A percentile compares a stretch with the other conserved stretches of the same genome.
Conservation (phyloP, 495 filamentous ascomycete genomes). For the Physcia stellaris region DNA sequence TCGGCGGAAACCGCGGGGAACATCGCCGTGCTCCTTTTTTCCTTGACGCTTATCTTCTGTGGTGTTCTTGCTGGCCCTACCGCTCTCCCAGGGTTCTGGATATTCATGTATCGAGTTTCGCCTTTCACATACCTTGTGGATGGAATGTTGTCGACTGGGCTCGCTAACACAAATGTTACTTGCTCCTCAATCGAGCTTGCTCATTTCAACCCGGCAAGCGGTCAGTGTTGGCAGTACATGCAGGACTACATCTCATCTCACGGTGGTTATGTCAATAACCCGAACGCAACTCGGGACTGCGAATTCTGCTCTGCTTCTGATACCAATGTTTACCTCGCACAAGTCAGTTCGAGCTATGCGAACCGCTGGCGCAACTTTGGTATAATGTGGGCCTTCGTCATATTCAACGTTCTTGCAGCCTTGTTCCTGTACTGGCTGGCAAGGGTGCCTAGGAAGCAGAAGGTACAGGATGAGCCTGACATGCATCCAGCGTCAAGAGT, state of each 20-base stretch:
- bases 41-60: slow-evolving; percentile 55
- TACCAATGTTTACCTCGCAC: slow-evolving; percentile 49
- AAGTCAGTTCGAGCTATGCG: slow-evolving; percentile 33
- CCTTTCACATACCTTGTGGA: slow-evolving; percentile 59
- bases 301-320: slow-evolving; percentile 49
- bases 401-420: slow-evolving; percentile 66
- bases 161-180: slow-evolving; percentile 38
- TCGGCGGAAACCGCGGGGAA: slow-evolving; percentile 52
- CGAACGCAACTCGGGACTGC: slow-evolving; percentile 42
- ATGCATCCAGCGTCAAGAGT: background rate
- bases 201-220: slow-evolving; percentile 49
- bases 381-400: slow-evolving; percentile 53
- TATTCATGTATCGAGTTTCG: slow-evolving; percentile 63
- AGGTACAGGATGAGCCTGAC: background rate
- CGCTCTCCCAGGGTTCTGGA: slow-evolving; percentile 55
- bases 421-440: slow-evolving; percentile 67
- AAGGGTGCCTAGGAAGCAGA: slow-evolving; percentile 44
- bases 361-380: slow-evolving; percentile 63
- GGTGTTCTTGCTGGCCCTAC: slow-evolving; percentile 53
- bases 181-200: slow-evolving; percentile 49
- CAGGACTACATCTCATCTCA: slow-evolving; percentile 37
- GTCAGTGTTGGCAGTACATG: slow-evolving; percentile 47
- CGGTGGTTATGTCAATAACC: slow-evolving; percentile 47
- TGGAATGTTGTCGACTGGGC: slow-evolving; percentile 51
- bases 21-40: slow-evolving; percentile 53